Evolutionary conservation across 164 flowering plant species (phyloP), one percentile per base, ranked within the genome.

Genomic region (Warburgia ugandensis): DNA sequence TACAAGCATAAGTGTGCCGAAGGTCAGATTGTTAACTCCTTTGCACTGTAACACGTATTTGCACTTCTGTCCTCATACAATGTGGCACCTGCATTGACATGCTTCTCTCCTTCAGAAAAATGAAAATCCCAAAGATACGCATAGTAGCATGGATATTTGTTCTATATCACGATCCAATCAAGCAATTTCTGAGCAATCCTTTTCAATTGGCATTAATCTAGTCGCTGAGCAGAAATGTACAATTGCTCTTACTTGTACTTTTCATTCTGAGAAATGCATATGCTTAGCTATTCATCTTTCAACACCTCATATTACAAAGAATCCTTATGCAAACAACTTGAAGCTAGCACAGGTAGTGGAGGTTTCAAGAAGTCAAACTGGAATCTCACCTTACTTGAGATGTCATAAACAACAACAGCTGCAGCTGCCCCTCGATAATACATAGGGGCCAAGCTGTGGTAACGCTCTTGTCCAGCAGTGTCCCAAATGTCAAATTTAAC

Each of bases 361-460:
- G 16, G 11, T 3, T n/a, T 6, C 14, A 16, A 20, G 38, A 27
- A 30, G 6, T 30, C 12, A 23, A 38, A 11, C 16, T 25, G n/a
- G 36, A 17, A 60, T 23, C 10, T 48, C 73, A 84, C 95, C 80
- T 50, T 69, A 80, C 74, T 81, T 58, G 97, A 70, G 54, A 89
- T 74, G 62, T 89, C 97, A 68, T 89, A 89, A 2, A 83, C 84
- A 45, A 85, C 77, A 56, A 85, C 81, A 46, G 95, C 92, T 22
- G 87, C 97, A 33, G 92, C 85, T 50, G 97, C 95, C 56, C 97
- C 95, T n/a, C 95, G 87, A 52, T 83, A 83, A 58, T 86, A 86
- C 90, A 85, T 85, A 0, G 95, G 95, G 54, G 95, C 85, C 65
- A 85, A 68, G 64, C 95, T 83, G 43, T 85, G 85, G 53, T 83